Evolutionary conservation across 163 green algal species (phyloP).

Genomic region (Scenedesmus sp.): DNA sequence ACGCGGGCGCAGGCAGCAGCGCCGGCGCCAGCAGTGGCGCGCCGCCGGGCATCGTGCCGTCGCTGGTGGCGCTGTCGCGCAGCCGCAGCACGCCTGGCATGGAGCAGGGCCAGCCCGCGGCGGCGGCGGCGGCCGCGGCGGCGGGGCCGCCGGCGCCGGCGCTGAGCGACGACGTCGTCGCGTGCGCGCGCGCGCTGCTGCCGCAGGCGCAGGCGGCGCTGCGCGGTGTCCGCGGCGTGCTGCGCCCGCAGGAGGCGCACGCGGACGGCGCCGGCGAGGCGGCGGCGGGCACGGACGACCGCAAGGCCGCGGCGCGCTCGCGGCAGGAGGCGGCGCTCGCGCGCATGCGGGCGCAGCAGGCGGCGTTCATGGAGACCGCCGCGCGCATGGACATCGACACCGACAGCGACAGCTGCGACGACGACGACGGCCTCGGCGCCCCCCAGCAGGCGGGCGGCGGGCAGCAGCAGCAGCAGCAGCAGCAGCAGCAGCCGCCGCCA

Average conservation of each 20-base stretch:
- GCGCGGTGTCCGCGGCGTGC: neutral
- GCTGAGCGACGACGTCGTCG: slow-evolving; percentile 16
- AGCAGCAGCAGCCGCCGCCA: neutral
- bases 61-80: slow-evolving; percentile 21
- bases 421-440: neutral
- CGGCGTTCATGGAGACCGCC: slow-evolving; percentile 8
- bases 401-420: neutral
- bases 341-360: slow-evolving; percentile 7
- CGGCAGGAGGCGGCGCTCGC: slow-evolving; percentile 31
- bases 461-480: neutral
- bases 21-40: neutral
- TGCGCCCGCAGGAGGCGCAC: neutral
- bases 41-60: slow-evolving; percentile 3
- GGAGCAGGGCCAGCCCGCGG: neutral
- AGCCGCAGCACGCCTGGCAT: neutral
- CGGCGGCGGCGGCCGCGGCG: neutral
- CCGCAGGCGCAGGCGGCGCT: slow-evolving; percentile 20
- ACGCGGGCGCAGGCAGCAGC: neutral
- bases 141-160: no score
- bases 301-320: neutral
- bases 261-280: neutral
- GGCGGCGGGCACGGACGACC: neutral
- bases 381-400: neutral
- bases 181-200: slow-evolving; percentile 25
- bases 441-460: no score